phyloP scores from a whole-genome alignment of 345 rosid species.

The Cardiospermum halicacabum region DNA sequence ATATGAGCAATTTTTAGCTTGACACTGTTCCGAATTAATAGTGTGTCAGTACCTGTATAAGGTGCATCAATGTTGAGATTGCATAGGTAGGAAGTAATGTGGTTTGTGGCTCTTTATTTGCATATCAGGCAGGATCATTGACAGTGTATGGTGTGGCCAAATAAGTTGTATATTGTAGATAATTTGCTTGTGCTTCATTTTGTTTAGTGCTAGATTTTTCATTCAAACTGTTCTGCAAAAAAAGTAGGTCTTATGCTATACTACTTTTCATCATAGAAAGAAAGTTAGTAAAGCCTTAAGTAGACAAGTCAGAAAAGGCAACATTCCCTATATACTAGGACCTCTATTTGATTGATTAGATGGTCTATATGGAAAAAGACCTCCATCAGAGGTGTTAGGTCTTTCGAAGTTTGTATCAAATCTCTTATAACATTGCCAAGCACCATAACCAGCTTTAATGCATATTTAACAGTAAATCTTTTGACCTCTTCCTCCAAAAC shows the following conservation, averaged over 20 bases:
- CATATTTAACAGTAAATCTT: background rate
- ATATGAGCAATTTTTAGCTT: background rate
- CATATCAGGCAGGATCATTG: background rate
- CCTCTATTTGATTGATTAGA: too few relatives aligned
- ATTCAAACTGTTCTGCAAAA: background rate
- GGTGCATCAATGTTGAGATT: background rate
- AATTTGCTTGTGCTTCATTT: background rate
- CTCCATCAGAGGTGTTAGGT: too few relatives aligned
- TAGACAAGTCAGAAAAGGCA: too few relatives aligned
- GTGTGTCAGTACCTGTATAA: background rate
- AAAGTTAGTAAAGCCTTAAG: too few relatives aligned
- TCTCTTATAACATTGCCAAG: background rate
- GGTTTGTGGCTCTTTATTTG: background rate
- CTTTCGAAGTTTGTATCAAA: background rate
- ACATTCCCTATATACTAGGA: too few relatives aligned
- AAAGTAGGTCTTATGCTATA: too few relatives aligned
- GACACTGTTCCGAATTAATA: background rate
- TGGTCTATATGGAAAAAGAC: too few relatives aligned
- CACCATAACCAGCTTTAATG: background rate
- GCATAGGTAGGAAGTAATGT: rapidly evolving
- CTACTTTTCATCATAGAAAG: too few relatives aligned
- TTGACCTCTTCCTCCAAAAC: background rate
- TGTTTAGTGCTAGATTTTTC: too few relatives aligned
- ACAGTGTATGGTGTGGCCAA: background rate
- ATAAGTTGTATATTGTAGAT: background rate